Percentiles rank a stretch among this genome's conserved stretches.
phyloP scores from a whole-genome alignment of 2,329 filamentous ascomycete species.

The Paraphaeosphaeria sporulosa region DNA sequence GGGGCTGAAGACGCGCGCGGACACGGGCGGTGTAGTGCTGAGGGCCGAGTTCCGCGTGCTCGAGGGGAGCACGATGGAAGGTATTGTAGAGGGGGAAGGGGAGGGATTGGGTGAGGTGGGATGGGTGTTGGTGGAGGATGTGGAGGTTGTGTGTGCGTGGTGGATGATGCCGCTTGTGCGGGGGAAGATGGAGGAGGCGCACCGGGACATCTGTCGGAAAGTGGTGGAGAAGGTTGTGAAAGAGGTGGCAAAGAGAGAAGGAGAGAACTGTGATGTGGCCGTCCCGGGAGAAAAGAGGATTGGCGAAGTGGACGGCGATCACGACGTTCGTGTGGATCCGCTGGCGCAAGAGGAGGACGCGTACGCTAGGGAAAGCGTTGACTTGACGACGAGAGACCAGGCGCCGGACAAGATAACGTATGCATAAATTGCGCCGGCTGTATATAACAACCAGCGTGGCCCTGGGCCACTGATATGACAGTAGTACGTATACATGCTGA shows the following conservation, averaged over 20 bases:
- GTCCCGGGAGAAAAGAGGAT: constrained; percentile 28
- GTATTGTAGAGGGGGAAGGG: constrained; percentile 42
- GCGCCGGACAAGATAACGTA: constrained; percentile 35
- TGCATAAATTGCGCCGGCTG: constrained; percentile 6
- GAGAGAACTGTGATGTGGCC: constrained; percentile 25
- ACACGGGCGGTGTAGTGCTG: constrained; percentile 38
- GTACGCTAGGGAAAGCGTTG: not conserved
- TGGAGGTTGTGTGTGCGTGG: constrained; percentile 43
- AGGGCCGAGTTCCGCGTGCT: constrained; percentile 44
- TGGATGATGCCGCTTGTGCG: constrained; percentile 48
- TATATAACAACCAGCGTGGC: not conserved
- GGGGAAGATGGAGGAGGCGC: constrained; percentile 42
- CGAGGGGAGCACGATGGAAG: constrained; percentile 29
- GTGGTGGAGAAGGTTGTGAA: constrained; percentile 43
- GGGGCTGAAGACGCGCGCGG: constrained; percentile 44
- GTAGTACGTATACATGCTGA: not conserved
- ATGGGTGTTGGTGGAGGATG: constrained; percentile 46
- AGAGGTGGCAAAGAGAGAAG: constrained; percentile 27
- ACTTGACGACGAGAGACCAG: constrained; percentile 22
- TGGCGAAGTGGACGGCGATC: constrained; percentile 5
- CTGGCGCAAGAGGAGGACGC: too few relatives aligned
- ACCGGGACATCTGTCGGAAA: constrained; percentile 43
- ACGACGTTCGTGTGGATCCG: too few relatives aligned
- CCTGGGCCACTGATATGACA: not conserved
- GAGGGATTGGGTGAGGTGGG: constrained; percentile 41